Evolutionary conservation across 1,284 basidiomycete species (phyloP).

Genomic region (Cystobasidium slooffiae): DNA sequence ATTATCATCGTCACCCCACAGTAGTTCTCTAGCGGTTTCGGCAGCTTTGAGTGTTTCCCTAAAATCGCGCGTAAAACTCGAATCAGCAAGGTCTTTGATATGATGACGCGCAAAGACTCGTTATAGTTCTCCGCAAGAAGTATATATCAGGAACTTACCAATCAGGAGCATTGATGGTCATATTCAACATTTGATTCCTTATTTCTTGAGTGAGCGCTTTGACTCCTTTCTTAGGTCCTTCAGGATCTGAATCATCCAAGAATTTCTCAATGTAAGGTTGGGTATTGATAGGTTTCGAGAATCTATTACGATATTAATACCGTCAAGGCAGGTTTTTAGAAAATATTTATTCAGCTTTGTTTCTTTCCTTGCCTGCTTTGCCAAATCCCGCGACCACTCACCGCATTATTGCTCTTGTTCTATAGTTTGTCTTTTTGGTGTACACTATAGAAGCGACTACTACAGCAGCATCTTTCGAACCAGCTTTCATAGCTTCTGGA

Average conservation of each 20-base stretch:
- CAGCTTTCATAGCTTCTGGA: constrained; percentile 57
- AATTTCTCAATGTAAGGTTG: constrained; percentile 78
- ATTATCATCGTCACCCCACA: constrained; percentile 77
- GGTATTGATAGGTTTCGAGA: constrained; percentile 77
- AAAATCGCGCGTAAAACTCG: constrained; percentile 7
- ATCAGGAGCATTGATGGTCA: constrained; percentile 88
- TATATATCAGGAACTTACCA: constrained; percentile 66
- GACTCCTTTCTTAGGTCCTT: constrained; percentile 72
- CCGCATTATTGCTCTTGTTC: constrained; percentile 67
- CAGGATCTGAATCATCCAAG: constrained; percentile 59
- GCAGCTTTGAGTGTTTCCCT: constrained; percentile 86
- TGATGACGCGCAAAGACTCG: neutral
- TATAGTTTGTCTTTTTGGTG: constrained; percentile 91
- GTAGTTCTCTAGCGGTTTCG: constrained; percentile 82
- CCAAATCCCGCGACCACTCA: constrained; percentile 52
- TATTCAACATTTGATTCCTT: constrained; percentile 69
- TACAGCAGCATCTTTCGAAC: constrained; percentile 64
- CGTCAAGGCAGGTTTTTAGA: neutral
- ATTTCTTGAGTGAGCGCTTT: constrained; percentile 80
- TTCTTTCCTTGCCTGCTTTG: no score
- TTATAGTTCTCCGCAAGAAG: no score
- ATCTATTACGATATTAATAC: no score
- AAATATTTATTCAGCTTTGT: neutral
- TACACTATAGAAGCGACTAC: constrained; percentile 89
- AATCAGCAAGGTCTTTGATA: no score